Conservation (phyloP, 768 basidiomycete genomes). For the Termitomyces sp. region DNA sequence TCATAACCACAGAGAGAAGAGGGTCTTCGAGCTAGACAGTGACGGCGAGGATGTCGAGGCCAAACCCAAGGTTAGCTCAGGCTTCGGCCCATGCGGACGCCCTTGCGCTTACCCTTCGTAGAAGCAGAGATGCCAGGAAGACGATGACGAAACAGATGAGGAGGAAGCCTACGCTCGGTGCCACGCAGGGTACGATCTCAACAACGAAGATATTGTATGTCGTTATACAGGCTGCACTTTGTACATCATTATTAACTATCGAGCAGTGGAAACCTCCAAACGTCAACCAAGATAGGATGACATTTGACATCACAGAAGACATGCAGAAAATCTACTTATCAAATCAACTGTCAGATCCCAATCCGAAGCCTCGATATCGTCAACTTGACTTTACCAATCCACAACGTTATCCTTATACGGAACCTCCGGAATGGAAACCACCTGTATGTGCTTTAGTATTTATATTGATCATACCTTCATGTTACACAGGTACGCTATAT, state of each 20-base stretch:
- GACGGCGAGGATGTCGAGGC: slow-evolving; percentile 12
- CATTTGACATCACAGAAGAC: slow-evolving; percentile 6
- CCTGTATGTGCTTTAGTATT: background rate
- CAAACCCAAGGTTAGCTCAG: slow-evolving; percentile 11
- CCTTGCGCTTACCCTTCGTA: background rate
- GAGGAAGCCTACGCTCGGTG: slow-evolving; percentile 10
- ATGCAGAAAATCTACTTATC: slow-evolving; percentile 7
- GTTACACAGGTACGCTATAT: slow-evolving; percentile 1
- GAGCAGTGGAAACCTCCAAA: slow-evolving; percentile 16
- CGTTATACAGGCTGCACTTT: background rate
- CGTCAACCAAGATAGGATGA: slow-evolving; percentile 10
- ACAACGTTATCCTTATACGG: background rate
- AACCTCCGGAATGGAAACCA: slow-evolving; percentile 12
- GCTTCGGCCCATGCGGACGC: background rate
- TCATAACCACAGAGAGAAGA: background rate
- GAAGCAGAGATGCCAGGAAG: slow-evolving; percentile 5
- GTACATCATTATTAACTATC: background rate
- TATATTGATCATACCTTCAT: background rate
- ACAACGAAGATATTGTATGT: slow-evolving; percentile 21
- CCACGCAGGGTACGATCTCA: slow-evolving; percentile 22
- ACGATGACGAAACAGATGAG: slow-evolving; percentile 8
- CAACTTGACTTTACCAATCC: slow-evolving; percentile 11
- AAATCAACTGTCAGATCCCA: slow-evolving; percentile 2
- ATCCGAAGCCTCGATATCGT: background rate
- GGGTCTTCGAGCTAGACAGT: slow-evolving; percentile 12